phyloP scores from a whole-genome alignment of 225 moss, liverwort and hornwort genomes.

The Sphagnum contortum region DNA sequence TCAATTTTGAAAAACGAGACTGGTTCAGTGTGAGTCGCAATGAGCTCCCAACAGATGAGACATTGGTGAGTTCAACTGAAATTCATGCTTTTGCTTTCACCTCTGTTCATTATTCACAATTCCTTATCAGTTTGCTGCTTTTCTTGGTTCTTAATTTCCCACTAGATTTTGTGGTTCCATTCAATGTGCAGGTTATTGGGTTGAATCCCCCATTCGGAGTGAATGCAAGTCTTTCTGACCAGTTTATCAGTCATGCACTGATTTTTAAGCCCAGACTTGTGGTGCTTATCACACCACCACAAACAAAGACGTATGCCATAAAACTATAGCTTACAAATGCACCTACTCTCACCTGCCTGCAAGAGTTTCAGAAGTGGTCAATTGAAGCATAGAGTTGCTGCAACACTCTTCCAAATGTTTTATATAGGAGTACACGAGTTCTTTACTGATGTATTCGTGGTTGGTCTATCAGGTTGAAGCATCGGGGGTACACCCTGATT shows the following conservation, averaged over 20 bases:
- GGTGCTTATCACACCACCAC: constrained; percentile 36
- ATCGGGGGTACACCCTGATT: constrained; percentile 4
- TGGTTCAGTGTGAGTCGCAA: constrained; percentile 24
- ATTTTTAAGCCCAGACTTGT: constrained; percentile 31
- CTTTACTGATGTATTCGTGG: too few species aligned
- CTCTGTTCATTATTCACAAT: too few species aligned
- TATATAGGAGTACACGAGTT: too few species aligned
- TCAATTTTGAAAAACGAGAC: constrained; percentile 35
- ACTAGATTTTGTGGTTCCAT: too few species aligned
- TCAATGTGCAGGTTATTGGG: constrained; percentile 29
- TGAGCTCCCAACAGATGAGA: constrained; percentile 29
- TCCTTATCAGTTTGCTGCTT: too few species aligned
- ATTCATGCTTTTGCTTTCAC: too few species aligned
- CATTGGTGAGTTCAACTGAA: constrained; percentile 11
- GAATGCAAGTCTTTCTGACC: background rate
- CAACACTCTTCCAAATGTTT: background rate
- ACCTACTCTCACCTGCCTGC: background rate
- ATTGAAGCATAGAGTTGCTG: background rate
- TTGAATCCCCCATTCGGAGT: constrained; percentile 48
- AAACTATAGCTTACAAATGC: background rate
- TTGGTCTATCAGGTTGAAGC: constrained; percentile 20
- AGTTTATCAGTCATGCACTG: constrained; percentile 32
- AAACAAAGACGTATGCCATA: constrained; percentile 16
- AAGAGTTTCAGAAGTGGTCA: background rate
- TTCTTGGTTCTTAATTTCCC: too few species aligned